Evolutionary conservation across 805 yeast species (phyloP).

Genomic region (Wickerhamiella siamensis): DNA sequence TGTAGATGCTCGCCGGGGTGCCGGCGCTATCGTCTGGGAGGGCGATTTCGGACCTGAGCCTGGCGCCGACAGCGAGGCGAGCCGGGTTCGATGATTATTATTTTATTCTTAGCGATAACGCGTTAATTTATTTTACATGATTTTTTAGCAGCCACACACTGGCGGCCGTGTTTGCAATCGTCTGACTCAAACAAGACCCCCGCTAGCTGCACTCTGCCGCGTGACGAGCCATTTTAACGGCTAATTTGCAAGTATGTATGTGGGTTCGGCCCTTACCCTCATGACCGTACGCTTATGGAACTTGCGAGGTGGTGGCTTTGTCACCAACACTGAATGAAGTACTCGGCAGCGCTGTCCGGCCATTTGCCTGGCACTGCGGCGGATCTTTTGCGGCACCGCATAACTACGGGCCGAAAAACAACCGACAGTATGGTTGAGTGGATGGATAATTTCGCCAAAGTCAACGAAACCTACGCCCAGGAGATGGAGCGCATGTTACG

Average conservation of each 20-base stretch:
- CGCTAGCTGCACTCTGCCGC: too few species aligned
- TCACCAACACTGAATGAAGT: conserved; percentile 4
- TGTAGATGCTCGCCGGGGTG: conserved; percentile 67
- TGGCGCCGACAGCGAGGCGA: conserved; percentile 18
- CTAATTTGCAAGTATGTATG: too few species aligned
- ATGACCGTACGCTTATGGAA: too few species aligned
- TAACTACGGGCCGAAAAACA: conserved; percentile 37
- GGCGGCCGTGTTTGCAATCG: too few species aligned
- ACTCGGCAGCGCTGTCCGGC: conserved; percentile 15
- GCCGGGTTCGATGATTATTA: not conserved
- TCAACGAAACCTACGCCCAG: conserved; percentile 34
- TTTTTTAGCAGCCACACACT: too few species aligned
- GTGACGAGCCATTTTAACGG: too few species aligned
- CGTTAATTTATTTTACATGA: too few species aligned
- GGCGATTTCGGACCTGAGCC: conserved; percentile 88
- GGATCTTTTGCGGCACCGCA: conserved; percentile 43
- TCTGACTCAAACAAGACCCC: too few species aligned
- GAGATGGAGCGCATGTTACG: conserved; percentile 28
- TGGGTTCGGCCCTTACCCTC: too few species aligned
- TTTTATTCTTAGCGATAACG: too few species aligned
- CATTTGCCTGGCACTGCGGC: conserved; percentile 42
- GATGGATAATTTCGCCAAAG: conserved; percentile 39
- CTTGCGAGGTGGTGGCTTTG: too few species aligned
- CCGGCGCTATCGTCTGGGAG: conserved; percentile 90
- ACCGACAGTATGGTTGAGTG: conserved; percentile 50